phyloP scores from a whole-genome alignment of 306 rosid genomes.

The Trifolium dubium region DNA sequence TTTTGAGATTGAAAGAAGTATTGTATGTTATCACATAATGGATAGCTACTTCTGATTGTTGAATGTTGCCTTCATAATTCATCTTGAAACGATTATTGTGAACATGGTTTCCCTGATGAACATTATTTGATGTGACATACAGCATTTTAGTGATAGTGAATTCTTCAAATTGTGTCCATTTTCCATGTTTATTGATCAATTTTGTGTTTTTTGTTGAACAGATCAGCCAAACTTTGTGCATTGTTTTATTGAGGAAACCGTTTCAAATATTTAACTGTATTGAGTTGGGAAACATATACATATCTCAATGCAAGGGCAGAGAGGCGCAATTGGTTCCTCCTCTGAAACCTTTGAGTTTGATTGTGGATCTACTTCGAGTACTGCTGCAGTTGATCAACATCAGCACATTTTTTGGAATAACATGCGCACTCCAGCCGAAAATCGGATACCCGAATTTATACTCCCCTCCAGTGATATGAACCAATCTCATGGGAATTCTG shows the following conservation, averaged over 20 bases:
- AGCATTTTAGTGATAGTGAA: conserved; percentile 6
- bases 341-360: conserved; percentile 83
- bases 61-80: conserved; percentile 29
- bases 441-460: conserved; percentile 56
- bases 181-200: conserved; percentile 37
- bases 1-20: not conserved
- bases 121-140: conserved; percentile 21
- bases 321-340: conserved; percentile 82
- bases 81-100: conserved; percentile 27
- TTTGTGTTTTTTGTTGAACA: conserved; percentile 50
- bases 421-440: conserved; percentile 63
- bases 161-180: conserved; percentile 2
- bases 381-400: conserved; percentile 65
- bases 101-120: not conserved
- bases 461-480: conserved; percentile 65
- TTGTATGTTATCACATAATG: conserved; percentile 26
- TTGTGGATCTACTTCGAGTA: conserved; percentile 71
- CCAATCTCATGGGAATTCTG: conserved; percentile 56
- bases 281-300: conserved; percentile 43
- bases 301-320: conserved; percentile 90
- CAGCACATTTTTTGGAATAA: conserved; percentile 77
- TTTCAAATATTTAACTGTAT: conserved; percentile 33
- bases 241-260: conserved; percentile 42
- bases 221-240: conserved; percentile 42
- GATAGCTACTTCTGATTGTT: conserved; percentile 23